Conservation (phyloP, 176 grass and related monocot genomes). For the Triticum monococcum region DNA sequence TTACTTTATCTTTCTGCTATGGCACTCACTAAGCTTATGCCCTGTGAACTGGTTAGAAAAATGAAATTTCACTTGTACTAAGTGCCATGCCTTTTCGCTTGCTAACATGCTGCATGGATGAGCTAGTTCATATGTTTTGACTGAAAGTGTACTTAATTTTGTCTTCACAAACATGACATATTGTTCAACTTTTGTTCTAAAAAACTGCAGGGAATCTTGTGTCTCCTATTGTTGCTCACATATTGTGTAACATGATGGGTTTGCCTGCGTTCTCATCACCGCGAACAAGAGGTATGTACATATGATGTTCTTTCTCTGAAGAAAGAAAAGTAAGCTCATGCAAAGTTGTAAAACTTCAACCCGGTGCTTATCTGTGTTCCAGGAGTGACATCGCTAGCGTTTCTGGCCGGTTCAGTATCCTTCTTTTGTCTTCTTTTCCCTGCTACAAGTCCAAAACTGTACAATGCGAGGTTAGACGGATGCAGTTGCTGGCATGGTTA, state of each 20-base stretch:
- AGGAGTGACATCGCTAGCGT: conserved; percentile 66
- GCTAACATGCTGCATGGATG: background rate
- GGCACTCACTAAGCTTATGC: background rate
- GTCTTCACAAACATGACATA: conserved; percentile 1
- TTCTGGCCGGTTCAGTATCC: conserved; percentile 48
- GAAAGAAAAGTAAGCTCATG: background rate
- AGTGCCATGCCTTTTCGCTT: background rate
- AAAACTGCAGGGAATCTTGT: conserved; percentile 56
- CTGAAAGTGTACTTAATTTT: conserved; percentile 14
- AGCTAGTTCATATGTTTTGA: conserved; percentile 11
- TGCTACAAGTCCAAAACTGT: conserved; percentile 57
- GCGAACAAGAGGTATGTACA: conserved; percentile 52
- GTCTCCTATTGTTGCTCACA: conserved; percentile 74
- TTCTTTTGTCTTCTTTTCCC: conserved; percentile 78
- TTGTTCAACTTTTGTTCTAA: conserved; percentile 12
- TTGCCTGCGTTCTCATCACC: conserved; percentile 59
- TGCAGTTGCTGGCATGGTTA: conserved; percentile 85
- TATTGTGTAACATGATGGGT: conserved; percentile 93
- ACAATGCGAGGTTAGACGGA: conserved; percentile 44
- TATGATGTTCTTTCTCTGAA: background rate
- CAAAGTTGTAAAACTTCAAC: background rate
- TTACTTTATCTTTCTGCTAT: background rate
- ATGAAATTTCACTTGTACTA: background rate
- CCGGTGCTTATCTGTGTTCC: conserved; percentile 19
- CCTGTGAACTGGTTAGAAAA: conserved; percentile 2